Base-by-base conservation (phyloP, 805 yeast species). In the Myxozyma mucilagina region DNA sequence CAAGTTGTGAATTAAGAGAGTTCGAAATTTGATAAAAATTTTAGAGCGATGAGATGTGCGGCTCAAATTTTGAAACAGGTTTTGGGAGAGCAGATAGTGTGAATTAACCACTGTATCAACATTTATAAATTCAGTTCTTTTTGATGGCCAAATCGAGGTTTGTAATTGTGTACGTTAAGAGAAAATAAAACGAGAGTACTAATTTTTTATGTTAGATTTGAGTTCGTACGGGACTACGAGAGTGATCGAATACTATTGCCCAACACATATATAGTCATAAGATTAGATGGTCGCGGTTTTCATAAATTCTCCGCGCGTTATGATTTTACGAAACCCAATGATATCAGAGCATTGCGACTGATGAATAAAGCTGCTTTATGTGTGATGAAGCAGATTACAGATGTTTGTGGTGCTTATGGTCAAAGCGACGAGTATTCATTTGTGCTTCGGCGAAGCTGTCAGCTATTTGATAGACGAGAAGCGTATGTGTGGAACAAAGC, bases 351-450 rank as follows among this genome's bases (percentile, higher is more conserved):
- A 0, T 73, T 94, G 36, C 75, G 78, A 1, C 82, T 91, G 62
- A 91, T 94, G 91, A 94, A 91, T 75, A 77, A 80, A 1, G 85
- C 96, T 3, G 98, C 98, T 0, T 68, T 72, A 61, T 80, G 82
- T 51, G 80, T 91, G 10, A 81, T 89, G 77, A 73, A 79, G 36
- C 79, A 81, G 42, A 82, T 90, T 44, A 83, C 87, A 8, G 98
- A 94, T 64, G 80, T 90, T 0, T 69, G 86, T 9, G 65, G 92
- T 72, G 96, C 97, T 0, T 94, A 87, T 71, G 99, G 99, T 0
- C 98, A 94, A 69, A 87, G 96, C 42, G 99, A 94, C 73, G 99
- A 94, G 75, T 94, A 88, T 72, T 87, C 93, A 13, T 93, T 93
- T 73, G 81, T 93, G 4, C 74, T 94, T 55, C 77, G 84, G 38